A percentile compares a stretch with the other conserved stretches of the same genome.
Conservation (phyloP, 495 filamentous ascomycete species). For the Penicillium daleae region DNA sequence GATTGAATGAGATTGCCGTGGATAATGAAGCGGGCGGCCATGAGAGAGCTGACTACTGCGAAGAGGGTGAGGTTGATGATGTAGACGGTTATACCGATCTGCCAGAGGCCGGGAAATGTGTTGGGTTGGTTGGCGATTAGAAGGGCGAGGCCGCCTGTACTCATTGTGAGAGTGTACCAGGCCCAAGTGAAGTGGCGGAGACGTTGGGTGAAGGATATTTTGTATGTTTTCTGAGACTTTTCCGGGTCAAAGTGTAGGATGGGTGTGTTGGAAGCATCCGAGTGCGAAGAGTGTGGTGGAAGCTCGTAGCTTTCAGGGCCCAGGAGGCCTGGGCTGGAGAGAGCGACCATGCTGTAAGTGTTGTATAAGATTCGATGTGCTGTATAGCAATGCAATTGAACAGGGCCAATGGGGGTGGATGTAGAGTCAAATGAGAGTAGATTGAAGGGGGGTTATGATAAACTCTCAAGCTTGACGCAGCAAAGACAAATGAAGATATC, state of each 20-base stretch:
- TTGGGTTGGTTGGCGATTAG: slow-evolving; percentile 61
- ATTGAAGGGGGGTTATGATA: neutral
- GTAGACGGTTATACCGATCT: slow-evolving; percentile 64
- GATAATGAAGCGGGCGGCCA: slow-evolving; percentile 60
- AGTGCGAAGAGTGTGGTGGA: slow-evolving; percentile 33
- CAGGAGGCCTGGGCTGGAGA: slow-evolving; percentile 24
- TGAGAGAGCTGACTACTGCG: slow-evolving; percentile 50
- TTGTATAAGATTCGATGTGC: slow-evolving; percentile 1
- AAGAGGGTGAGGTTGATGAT: slow-evolving; percentile 66
- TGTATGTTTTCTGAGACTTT: slow-evolving; percentile 22
- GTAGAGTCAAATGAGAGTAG: neutral
- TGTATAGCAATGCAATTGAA: neutral
- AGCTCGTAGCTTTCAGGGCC: slow-evolving; percentile 23
- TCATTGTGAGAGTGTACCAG: slow-evolving; percentile 72
- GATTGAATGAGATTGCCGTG: slow-evolving; percentile 57
- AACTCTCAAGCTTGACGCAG: neutral
- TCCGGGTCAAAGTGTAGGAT: slow-evolving; percentile 28
- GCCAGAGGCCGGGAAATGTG: slow-evolving; percentile 58
- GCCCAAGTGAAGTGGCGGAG: slow-evolving; percentile 74
- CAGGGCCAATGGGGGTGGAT: neutral
- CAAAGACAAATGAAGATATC: neutral
- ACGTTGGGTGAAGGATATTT: slow-evolving; percentile 44
- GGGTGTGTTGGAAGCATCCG: slow-evolving; percentile 29
- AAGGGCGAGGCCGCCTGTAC: slow-evolving; percentile 66
- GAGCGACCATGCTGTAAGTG: slow-evolving; percentile 10